Evolutionary conservation across 1,284 basidiomycete genomes (phyloP), one percentile per base, ranked within the genome.

Genomic region (Sanghuangporus sanghuang): DNA sequence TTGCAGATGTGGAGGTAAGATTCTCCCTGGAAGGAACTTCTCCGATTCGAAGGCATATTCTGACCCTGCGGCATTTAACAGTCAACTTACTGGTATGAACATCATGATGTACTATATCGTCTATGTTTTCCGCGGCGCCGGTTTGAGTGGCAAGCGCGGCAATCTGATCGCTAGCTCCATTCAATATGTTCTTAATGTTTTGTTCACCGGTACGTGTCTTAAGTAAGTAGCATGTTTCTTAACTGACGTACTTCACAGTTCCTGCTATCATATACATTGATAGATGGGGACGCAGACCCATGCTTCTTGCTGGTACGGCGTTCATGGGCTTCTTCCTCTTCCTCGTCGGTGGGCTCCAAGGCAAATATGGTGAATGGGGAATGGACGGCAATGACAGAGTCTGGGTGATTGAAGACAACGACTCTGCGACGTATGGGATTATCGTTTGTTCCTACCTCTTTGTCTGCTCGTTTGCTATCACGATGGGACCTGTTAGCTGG

Each of bases 101-200:
- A 74, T 79, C 69, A 90, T 92, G 88, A 90, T 91, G 88, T 85
- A 90, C 76, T 90, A 90, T 72, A 86, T 90, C 67, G 77, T 89
- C 68, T 61, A 89, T 67, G 89, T 91, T 59, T 90, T 92, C 77
- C 79, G 87, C 69, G 86, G 87, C 61, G 89, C 90, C 54, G 89
- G 89, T 71, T 76, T 92, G 38, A 87, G 86, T 1, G 89, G 89
- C 40, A 79, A 80, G 49, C 84, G 86, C 44, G 83, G 80, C 12
- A 89, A 88, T 70, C 80, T 92, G 57, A 89, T 91, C 69, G 89
- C 90, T n/a, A 83, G 85, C 73, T 84, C 87, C 2, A 84, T 92
- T 6, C 86, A 92, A 79, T 92, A 90, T 66, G 85, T 90, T n/a
- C 81, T 92, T 59, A 90, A 89, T 68, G 85, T 89, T 59, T 78